A percentile compares a stretch with the other conserved stretches of the same genome.
These are phyloP conservation scores for Austroboletus novae-zelandiae DNA, from an alignment of 1,284 basidiomycete species.

Conservation along the genomic window DNA sequence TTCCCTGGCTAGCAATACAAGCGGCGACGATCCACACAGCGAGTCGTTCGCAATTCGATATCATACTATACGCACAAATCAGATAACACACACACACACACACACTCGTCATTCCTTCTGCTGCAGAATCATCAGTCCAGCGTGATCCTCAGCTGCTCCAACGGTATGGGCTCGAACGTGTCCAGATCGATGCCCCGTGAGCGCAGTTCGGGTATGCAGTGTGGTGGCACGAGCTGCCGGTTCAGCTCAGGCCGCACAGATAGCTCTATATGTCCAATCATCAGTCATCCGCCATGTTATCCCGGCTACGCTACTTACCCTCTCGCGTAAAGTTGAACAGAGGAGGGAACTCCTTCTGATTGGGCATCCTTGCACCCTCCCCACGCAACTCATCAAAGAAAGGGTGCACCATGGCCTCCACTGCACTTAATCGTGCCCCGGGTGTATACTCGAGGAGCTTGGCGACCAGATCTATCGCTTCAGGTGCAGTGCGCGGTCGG, in stretches of 20 bases:
- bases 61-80: slow-evolving; percentile 37
- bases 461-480: slow-evolving; percentile 95
- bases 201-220: slow-evolving; percentile 86
- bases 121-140: slow-evolving; percentile 63
- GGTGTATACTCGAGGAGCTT: slow-evolving; percentile 98
- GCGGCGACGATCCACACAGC: slow-evolving; percentile 11
- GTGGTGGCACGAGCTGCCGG: slow-evolving; percentile 84
- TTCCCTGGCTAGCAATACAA: slow-evolving; percentile 17
- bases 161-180: slow-evolving; percentile 91
- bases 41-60: slow-evolving; percentile 32
- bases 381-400: slow-evolving; percentile 97
- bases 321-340: slow-evolving; percentile 97
- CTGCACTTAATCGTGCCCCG: slow-evolving; percentile 84
- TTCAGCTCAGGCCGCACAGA: slow-evolving; percentile 95
- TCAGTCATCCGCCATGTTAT: slow-evolving; percentile 1
- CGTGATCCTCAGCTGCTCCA: slow-evolving; percentile 88
- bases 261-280: slow-evolving; percentile 60
- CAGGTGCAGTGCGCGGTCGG: slow-evolving; percentile 93
- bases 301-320: slow-evolving; percentile 54
- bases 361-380: slow-evolving; percentile 92
- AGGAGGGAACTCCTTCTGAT: slow-evolving; percentile 92
- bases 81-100: slow-evolving; percentile 23
- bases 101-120: slow-evolving; percentile 24
- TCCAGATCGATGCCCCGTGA: slow-evolving; percentile 87
- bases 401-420: slow-evolving; percentile 93